These are phyloP conservation scores for Senna tora DNA, from an alignment of 306 rosid species.

Conservation along the genomic window DNA sequence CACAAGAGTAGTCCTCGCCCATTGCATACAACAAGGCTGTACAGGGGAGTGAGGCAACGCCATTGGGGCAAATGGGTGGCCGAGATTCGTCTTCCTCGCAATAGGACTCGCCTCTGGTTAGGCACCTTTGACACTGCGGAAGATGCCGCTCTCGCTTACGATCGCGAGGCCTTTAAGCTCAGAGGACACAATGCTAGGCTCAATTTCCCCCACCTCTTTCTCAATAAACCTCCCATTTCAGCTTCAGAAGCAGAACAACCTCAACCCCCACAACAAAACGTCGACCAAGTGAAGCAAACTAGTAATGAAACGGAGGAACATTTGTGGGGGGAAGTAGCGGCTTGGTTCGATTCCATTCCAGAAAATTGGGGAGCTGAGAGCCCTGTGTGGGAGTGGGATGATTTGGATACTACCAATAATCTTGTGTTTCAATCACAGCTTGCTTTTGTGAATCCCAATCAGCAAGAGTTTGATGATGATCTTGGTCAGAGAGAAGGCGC, in stretches of 20 bases:
- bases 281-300: conserved; percentile 30
- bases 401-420: conserved; percentile 64
- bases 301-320: conserved; percentile 45
- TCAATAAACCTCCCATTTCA: conserved; percentile 48
- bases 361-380: conserved; percentile 89
- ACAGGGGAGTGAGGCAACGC: conserved; percentile 92
- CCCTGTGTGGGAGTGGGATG: conserved; percentile 96
- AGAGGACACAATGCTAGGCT: conserved; percentile 92
- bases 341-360: conserved; percentile 74
- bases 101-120: conserved; percentile 85
- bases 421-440: conserved; percentile 55
- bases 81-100: conserved; percentile 88
- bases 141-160: conserved; percentile 94
- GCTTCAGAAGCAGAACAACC: conserved; percentile 40
- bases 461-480: conserved; percentile 42
- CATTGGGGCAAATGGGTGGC: conserved; percentile 99
- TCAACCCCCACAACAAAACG: conserved; percentile 42
- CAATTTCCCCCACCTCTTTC: conserved; percentile 80
- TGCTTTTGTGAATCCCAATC: conserved; percentile 43
- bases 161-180: conserved; percentile 81
- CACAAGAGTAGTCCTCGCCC: conserved; percentile 46
- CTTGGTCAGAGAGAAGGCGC: conserved; percentile 45
- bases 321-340: conserved; percentile 72
- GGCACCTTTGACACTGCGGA: conserved; percentile 93
- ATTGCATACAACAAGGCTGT: conserved; percentile 65